Evolutionary conservation across 768 basidiomycete species (phyloP).

Genomic region (Cystofilobasidium bisporidii): DNA sequence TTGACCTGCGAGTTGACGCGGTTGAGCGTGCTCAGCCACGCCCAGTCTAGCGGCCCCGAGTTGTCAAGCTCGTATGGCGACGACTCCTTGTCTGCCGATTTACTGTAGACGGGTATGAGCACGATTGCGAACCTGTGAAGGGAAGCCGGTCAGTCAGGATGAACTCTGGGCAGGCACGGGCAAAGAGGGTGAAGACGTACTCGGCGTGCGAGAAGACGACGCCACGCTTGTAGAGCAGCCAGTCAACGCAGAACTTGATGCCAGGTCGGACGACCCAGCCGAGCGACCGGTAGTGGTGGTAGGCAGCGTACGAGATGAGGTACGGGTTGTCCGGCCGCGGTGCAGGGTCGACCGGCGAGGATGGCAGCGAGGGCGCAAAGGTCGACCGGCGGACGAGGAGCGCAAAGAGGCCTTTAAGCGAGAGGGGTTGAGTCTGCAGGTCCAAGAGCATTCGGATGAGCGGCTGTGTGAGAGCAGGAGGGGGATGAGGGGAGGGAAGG

Average conservation of each 20-base stretch:
- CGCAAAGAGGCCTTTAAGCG: constrained; percentile 31
- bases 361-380: constrained; percentile 31
- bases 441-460: neutral
- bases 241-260: constrained; percentile 95
- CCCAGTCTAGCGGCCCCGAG: constrained; percentile 57
- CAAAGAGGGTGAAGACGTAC: constrained; percentile 45
- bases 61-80: constrained; percentile 44
- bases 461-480: no score
- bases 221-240: constrained; percentile 84
- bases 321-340: constrained; percentile 74
- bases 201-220: constrained; percentile 94
- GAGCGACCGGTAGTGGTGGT: constrained; percentile 89
- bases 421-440: constrained; percentile 40
- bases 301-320: constrained; percentile 75
- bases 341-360: constrained; percentile 33
- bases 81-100: constrained; percentile 56
- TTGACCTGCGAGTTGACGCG: constrained; percentile 93
- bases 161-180: neutral
- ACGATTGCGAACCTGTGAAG: constrained; percentile 69
- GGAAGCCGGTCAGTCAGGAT: neutral
- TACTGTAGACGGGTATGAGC: constrained; percentile 83
- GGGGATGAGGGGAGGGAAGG: neutral
- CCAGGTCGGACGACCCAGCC: constrained; percentile 96
- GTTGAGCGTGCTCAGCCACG: constrained; percentile 94
- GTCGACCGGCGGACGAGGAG: constrained; percentile 38